Percentiles rank a stretch among this genome's conserved stretches.
These are phyloP conservation scores for Mangifera indica DNA, from an alignment of 345 rosid species.

Conservation along the genomic window DNA sequence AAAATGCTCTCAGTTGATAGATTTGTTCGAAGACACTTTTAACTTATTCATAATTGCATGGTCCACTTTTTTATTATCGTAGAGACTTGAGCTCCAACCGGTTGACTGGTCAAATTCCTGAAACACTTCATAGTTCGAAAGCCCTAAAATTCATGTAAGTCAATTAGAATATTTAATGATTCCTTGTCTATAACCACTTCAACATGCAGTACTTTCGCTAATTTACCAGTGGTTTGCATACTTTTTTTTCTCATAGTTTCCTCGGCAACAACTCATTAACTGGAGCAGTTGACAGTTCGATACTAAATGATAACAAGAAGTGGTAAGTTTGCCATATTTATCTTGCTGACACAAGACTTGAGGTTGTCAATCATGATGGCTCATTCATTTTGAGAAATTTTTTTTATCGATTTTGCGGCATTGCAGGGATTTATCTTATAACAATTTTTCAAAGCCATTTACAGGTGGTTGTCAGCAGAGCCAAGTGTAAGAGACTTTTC, in stretches of 20 bases:
- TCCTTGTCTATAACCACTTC: not conserved
- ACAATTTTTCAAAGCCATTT: conserved; percentile 63
- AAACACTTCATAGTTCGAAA: conserved; percentile 16
- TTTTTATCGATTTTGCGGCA: conserved; percentile 1
- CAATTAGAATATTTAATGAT: not conserved
- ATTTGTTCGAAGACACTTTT: no score
- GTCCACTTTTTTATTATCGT: no score
- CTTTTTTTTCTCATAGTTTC: conserved; percentile 52
- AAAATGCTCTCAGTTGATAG: no score
- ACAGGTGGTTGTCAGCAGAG: conserved; percentile 37
- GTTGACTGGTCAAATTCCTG: conserved; percentile 57
- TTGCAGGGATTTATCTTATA: conserved; percentile 83
- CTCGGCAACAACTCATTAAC: conserved; percentile 69
- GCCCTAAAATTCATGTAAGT: conserved; percentile 45
- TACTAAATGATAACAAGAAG: conserved; percentile 18
- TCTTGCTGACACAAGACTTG: not conserved
- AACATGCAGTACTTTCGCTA: not conserved
- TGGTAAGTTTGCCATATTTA: conserved; percentile 41
- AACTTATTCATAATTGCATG: no score
- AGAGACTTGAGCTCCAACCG: no score
- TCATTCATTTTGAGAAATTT: not conserved
- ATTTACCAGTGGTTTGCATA: not conserved
- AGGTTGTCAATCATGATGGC: not conserved
- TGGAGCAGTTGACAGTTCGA: conserved; percentile 62
- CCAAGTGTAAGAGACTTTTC: conserved; percentile 43